phyloP scores from a whole-genome alignment of 139 green algal genomes.

The Edaphochlamys debaryana region DNA sequence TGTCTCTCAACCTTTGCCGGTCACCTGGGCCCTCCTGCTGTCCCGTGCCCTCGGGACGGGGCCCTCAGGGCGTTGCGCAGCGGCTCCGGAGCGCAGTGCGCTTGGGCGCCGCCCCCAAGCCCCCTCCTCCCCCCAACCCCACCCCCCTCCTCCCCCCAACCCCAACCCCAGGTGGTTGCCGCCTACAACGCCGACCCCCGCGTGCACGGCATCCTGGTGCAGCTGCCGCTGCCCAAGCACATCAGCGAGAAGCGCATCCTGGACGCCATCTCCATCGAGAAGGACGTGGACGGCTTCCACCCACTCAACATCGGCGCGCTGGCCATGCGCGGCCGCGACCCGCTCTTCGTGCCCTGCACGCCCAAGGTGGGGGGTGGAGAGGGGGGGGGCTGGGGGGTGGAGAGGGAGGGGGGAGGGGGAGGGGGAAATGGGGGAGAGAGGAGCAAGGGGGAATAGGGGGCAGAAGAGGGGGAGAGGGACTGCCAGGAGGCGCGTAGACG shows the following conservation, averaged over 20 bases:
- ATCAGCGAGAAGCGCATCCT: slow-evolving; percentile 88
- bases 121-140: too few species aligned
- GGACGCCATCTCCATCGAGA: slow-evolving; percentile 87
- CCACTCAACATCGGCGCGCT: slow-evolving; percentile 91
- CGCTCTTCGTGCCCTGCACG: slow-evolving; percentile 92
- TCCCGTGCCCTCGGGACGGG: too few species aligned
- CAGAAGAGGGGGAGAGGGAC: background rate
- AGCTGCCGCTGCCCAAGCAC: slow-evolving; percentile 92
- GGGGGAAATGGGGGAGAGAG: background rate
- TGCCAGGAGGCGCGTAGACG: too few species aligned
- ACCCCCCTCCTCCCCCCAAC: too few species aligned
- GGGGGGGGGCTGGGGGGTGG: background rate
- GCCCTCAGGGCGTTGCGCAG: too few species aligned
- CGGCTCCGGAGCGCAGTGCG: too few species aligned
- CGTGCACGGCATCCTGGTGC: slow-evolving; percentile 96
- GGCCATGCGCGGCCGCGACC: slow-evolving; percentile 87
- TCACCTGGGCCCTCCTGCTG: too few species aligned
- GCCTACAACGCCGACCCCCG: slow-evolving; percentile 84
- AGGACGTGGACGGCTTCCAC: slow-evolving; percentile 98
- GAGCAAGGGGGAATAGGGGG: background rate
- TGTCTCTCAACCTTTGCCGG: too few species aligned
- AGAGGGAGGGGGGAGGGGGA: background rate
- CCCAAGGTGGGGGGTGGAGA: slow-evolving; percentile 64
- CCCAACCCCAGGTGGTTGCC: slow-evolving; percentile 69
- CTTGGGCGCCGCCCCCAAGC: too few species aligned